phyloP scores from a whole-genome alignment of 1,284 basidiomycete species.

The Cutaneotrichosporon cyanovorans region DNA sequence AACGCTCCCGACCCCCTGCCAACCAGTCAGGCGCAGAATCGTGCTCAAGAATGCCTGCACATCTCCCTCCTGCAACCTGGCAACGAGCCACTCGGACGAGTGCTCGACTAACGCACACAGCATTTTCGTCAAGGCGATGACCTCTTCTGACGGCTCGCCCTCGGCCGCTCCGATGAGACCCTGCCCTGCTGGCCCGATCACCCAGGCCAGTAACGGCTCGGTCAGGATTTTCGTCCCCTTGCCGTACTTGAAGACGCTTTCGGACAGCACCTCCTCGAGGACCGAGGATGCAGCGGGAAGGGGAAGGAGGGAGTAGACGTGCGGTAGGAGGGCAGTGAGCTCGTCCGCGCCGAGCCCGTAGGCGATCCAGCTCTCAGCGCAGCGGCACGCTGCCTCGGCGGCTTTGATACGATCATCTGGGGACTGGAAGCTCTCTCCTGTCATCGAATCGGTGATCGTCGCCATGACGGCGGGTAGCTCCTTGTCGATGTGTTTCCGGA shows the following conservation, averaged over 20 bases:
- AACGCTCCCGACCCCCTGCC: conserved; percentile 64
- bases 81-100: conserved; percentile 68
- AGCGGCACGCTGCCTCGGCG: conserved; percentile 62
- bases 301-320: conserved; percentile 50
- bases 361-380: conserved; percentile 71
- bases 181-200: conserved; percentile 49
- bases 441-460: conserved; percentile 55
- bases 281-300: conserved; percentile 61
- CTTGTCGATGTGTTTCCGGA: conserved; percentile 39
- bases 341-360: conserved; percentile 59
- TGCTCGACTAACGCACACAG: conserved; percentile 74
- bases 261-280: conserved; percentile 66
- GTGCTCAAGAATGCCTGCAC: conserved; percentile 64
- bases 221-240: conserved; percentile 65
- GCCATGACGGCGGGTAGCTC: conserved; percentile 63
- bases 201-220: conserved; percentile 71
- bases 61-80: conserved; percentile 56
- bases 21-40: conserved; percentile 64
- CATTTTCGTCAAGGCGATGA: conserved; percentile 62
- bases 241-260: conserved; percentile 63
- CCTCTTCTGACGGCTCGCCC: conserved; percentile 35
- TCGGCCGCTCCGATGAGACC: conserved; percentile 20
- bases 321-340: conserved; percentile 47
- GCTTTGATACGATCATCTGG: conserved; percentile 47
- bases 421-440: conserved; percentile 17